phyloP scores from a whole-genome alignment of 2,329 filamentous ascomycete genomes.

The Pseudocercospora musae region DNA sequence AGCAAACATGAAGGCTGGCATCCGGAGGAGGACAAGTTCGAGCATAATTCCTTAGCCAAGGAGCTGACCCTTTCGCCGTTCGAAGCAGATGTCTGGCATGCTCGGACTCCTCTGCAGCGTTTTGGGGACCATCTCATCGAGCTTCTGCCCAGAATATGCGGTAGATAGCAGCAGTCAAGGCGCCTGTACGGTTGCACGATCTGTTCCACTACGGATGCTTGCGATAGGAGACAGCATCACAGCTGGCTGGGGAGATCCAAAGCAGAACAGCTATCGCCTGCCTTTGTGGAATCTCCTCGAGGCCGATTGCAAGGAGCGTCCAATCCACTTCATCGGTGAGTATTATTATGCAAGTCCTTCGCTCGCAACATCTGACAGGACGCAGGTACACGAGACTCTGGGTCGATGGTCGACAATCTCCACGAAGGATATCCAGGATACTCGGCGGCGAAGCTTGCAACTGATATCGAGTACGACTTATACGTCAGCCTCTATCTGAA shows the following conservation, averaged over 20 bases:
- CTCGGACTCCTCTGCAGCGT: background rate
- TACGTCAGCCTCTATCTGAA: background rate
- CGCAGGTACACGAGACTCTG: slow-evolving; percentile 7
- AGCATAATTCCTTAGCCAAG: background rate
- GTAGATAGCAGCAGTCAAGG: background rate
- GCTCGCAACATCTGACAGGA: background rate
- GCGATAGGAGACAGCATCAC: slow-evolving; percentile 12
- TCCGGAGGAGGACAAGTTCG: background rate
- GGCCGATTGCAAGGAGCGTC: slow-evolving; percentile 5
- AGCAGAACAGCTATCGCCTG: slow-evolving; percentile 10
- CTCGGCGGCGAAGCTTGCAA: slow-evolving; percentile 3
- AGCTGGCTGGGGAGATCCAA: slow-evolving; percentile 9
- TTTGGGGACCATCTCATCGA: background rate
- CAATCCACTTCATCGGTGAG: slow-evolving; percentile 5
- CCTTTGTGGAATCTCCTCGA: slow-evolving; percentile 4
- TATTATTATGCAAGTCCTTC: background rate
- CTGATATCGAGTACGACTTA: slow-evolving; percentile 2
- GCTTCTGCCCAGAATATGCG: background rate
- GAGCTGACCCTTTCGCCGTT: background rate
- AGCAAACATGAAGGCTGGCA: background rate
- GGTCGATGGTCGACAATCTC: slow-evolving; percentile 5
- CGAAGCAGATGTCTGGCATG: background rate
- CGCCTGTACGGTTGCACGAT: slow-evolving; percentile 7
- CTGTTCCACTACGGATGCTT: slow-evolving; percentile 5
- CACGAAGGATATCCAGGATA: slow-evolving; percentile 14